A percentile compares a stretch with the other conserved stretches of the same genome.
Evolutionary conservation across 1,284 basidiomycete genomes (phyloP).

Genomic region (Bjerkandera adusta): DNA sequence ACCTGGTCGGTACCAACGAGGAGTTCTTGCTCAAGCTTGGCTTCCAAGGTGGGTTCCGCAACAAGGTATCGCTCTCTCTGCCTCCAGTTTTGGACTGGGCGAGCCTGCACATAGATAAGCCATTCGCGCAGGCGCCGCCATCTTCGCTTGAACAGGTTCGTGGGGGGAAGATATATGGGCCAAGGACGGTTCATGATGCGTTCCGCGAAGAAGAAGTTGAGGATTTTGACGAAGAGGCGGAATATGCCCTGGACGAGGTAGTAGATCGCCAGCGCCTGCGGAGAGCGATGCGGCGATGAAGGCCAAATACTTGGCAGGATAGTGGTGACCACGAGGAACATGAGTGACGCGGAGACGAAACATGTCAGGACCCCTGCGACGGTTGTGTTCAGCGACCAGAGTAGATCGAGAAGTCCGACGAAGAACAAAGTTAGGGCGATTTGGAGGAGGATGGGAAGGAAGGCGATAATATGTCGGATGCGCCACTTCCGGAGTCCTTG

Average conservation of each 20-base stretch:
- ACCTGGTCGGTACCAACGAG: slow-evolving; percentile 21
- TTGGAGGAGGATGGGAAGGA: slow-evolving; percentile 23
- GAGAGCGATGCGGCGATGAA: slow-evolving; percentile 24
- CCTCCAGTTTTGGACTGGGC: slow-evolving; percentile 16
- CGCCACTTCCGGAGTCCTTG: slow-evolving; percentile 21
- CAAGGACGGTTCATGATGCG: neutral
- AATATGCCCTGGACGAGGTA: slow-evolving; percentile 8
- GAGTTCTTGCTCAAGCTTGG: slow-evolving; percentile 19
- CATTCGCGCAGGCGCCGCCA: slow-evolving; percentile 12
- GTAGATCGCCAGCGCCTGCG: slow-evolving; percentile 22
- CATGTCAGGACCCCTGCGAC: slow-evolving; percentile 18
- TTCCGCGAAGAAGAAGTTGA: slow-evolving; percentile 5
- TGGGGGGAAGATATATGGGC: neutral
- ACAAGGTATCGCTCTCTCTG: too few species aligned
- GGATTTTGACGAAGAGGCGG: slow-evolving; percentile 12
- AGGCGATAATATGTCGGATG: slow-evolving; percentile 19
- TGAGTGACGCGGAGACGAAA: slow-evolving; percentile 16
- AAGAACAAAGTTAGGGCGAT: slow-evolving; percentile 24
- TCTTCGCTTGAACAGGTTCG: slow-evolving; percentile 1
- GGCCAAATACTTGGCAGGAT: slow-evolving; percentile 18
- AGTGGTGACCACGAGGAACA: slow-evolving; percentile 19
- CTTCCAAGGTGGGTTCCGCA: too few species aligned
- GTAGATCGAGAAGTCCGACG: slow-evolving; percentile 21
- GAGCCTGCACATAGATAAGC: slow-evolving; percentile 14
- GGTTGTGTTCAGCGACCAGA: slow-evolving; percentile 20